Conservation (phyloP, 768 basidiomycete genomes). For the Kwoniella mangroviensis region DNA sequence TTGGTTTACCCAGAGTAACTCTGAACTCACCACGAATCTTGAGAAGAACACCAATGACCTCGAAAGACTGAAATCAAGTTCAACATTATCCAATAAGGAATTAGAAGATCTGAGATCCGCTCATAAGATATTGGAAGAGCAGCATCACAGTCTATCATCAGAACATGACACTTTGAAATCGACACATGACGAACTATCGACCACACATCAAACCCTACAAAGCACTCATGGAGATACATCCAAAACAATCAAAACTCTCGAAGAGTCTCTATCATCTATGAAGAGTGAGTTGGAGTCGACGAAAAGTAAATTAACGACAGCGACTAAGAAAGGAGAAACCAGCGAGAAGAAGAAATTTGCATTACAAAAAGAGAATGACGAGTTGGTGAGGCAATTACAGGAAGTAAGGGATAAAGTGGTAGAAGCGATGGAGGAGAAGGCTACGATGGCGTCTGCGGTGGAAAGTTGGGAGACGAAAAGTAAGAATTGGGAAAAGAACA, state of each 20-base stretch:
- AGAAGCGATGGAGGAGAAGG: conserved; percentile 53
- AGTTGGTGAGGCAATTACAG: conserved; percentile 51
- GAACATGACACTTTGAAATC: conserved; percentile 25
- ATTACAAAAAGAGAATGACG: conserved; percentile 52
- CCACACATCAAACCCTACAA: conserved; percentile 13
- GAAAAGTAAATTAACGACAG: conserved; percentile 22
- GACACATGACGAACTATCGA: conserved; percentile 19
- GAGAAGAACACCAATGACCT: conserved; percentile 18
- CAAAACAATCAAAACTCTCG: conserved; percentile 6
- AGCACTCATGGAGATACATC: conserved; percentile 14
- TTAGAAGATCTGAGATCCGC: conserved; percentile 17
- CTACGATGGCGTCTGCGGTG: conserved; percentile 36
- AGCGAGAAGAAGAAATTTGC: conserved; percentile 46
- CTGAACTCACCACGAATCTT: conserved; percentile 26
- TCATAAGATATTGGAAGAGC: conserved; percentile 13
- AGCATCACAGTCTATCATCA: conserved; percentile 18
- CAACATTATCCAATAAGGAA: conserved; percentile 7
- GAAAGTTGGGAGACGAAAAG: conserved; percentile 39
- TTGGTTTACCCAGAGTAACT: conserved; percentile 23
- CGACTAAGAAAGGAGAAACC: conserved; percentile 44
- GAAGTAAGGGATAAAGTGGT: conserved; percentile 55
- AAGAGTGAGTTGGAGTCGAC: conserved; percentile 9
- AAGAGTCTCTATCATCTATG: conserved; percentile 7
- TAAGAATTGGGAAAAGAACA: conserved; percentile 31
- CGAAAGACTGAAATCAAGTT: conserved; percentile 10